Base-by-base conservation (phyloP, 345 rosid genomes). In the Brassica rapa region DNA sequence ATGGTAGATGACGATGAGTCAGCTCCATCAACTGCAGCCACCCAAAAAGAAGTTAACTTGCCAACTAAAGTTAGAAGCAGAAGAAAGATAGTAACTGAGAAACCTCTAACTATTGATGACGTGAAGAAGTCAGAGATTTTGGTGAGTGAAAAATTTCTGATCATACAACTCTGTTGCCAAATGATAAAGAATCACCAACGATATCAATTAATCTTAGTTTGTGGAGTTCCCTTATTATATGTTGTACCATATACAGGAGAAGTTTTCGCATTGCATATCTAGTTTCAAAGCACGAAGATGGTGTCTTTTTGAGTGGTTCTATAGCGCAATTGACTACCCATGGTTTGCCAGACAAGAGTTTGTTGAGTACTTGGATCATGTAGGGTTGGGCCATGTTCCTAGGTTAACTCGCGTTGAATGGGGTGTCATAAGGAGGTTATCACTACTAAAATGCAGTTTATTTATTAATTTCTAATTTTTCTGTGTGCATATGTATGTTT, bases 301-400 rank as follows among this genome's bases (percentile, higher is more conserved):
- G 97, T 89, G 94, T 77, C 61, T 73, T 68, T 89, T 84, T 73
- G 97, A 91, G 83, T 91, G 93, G 91, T 89, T 91, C 83, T 87
- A 88, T 68, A 86, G 94, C 82, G 88, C 94, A 74, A 86, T 91
- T 78, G 97, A 91, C 84, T 91, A 91, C 81, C 97, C 94, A 30
- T 91, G 97, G 97, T 91, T 91, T 85, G 88, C 93, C 39, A 89
- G 83, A 86, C 86, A 86, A 86, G 97, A 91, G 86, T 91, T 91
- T 86, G 86, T 86, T 81, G 97, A 91, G 80, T 91, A 91, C 84
- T 80, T 91, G 75, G 90, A 88, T 83, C 94, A 91, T 81, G 93
- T 89, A 80, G 93, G 97, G 74, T 84, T 91, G 86, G 92, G 89
- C 51, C 97, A 88, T 81, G 86, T 91, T 75, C 94, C 97, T 51